phyloP scores from a whole-genome alignment of 2,329 filamentous ascomycete species.

The Penicillium fuscoglaucum region DNA sequence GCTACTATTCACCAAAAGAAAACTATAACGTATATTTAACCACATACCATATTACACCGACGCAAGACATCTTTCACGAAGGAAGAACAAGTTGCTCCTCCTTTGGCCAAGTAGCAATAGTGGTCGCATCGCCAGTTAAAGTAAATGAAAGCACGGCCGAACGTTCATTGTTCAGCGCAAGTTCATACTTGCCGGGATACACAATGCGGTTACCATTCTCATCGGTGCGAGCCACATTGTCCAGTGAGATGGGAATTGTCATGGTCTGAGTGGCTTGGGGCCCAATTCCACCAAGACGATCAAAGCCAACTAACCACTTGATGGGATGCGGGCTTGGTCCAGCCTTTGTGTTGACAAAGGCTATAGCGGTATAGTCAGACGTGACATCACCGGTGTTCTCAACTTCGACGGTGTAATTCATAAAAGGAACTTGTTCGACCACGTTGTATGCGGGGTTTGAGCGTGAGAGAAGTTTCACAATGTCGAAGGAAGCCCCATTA shows the following conservation, averaged over 20 bases:
- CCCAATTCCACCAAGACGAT: slow-evolving; percentile 32
- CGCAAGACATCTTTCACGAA: slow-evolving; percentile 3
- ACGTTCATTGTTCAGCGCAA: slow-evolving; percentile 45
- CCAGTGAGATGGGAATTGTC: slow-evolving; percentile 40
- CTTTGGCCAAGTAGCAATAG: slow-evolving; percentile 39
- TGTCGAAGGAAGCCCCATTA: slow-evolving; percentile 32
- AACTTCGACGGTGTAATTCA: slow-evolving; percentile 39
- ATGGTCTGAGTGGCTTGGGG: slow-evolving; percentile 29
- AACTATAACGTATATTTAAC: background rate
- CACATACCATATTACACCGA: background rate
- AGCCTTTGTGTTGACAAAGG: slow-evolving; percentile 41
- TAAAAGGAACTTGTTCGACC: slow-evolving; percentile 40
- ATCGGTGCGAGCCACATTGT: slow-evolving; percentile 41
- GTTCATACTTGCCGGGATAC: slow-evolving; percentile 45
- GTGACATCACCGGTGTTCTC: slow-evolving; percentile 38
- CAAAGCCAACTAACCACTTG: slow-evolving; percentile 46
- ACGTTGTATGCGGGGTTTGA: slow-evolving; percentile 27
- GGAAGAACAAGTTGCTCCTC: slow-evolving; percentile 25
- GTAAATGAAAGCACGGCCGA: slow-evolving; percentile 35
- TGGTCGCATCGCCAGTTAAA: slow-evolving; percentile 34
- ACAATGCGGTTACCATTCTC: slow-evolving; percentile 41
- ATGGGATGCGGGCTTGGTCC: slow-evolving; percentile 45
- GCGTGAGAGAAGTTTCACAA: slow-evolving; percentile 35
- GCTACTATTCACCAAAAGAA: background rate
- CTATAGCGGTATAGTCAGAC: slow-evolving; percentile 46